Base-by-base conservation (phyloP, 192 early-diverging fungal genomes). In the Entomortierella parvispora region DNA sequence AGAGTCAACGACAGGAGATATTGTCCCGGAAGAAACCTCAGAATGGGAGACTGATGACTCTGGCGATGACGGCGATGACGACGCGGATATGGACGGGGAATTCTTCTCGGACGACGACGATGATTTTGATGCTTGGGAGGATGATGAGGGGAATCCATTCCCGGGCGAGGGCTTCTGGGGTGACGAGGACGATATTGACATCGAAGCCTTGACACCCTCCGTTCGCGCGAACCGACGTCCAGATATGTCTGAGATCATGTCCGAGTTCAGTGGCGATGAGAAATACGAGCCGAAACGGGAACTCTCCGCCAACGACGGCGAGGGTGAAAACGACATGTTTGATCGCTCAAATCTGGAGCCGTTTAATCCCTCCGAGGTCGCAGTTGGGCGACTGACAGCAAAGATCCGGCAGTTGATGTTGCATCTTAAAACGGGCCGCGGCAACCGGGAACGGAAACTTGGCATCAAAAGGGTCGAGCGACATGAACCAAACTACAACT, bases 241-340 rank as follows among this genome's bases (percentile, higher is more conserved):
- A 2, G 43, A 65, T 15, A 4, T 46, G 20, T 32, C 43, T 4
- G 20, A 2, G 14, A 34, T 57, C 47, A 58, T 57, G 74, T 77
- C 74, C 2, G 74, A 77, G 14, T 77, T 77, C 49, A 77, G 74
- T 53, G 74, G 74, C 0, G 74, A 77, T 28, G 74, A 77, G 33
- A 68, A 77, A 31, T 77, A 77, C 42, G 66, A 68, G 25, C 46
- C 49, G 18, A 47, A 64, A 31, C 46, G 44, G 11, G 20, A 14
- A 4, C 15, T 37, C 43, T 31, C 54, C 3, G 40, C 34, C 11
- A 47, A 68, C 26, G 26, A 40, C 49, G 74, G 74, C 15, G 44
- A 57, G 8, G 74, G 74, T 4, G 53, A 68, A 25, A 32, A 37
- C 23, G 74, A 77, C 32, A 77, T 77, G 74, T 10, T 54, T 22